Evolutionary conservation across 1,284 basidiomycete species (phyloP), one percentile per base, ranked within the genome.

Genomic region (Sanguinoderma infundibulare): DNA sequence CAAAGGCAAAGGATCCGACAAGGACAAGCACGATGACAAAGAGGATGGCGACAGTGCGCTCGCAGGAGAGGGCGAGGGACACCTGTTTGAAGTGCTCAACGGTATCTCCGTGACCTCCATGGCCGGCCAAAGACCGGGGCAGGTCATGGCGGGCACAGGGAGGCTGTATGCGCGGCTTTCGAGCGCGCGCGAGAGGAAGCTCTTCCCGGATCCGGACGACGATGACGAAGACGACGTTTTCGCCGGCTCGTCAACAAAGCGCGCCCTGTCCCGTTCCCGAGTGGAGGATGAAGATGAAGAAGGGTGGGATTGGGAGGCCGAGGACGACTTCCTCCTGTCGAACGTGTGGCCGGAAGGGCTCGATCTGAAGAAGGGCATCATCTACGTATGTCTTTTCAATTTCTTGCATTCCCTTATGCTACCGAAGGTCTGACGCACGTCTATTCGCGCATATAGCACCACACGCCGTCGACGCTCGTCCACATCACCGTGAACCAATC

Each of bases 401-500:
- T 35, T 14, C 3, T 17, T 10, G 3, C 4, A 67, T 46, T 38
- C 44, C 28, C 12, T 17, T 36, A 4, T 15, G 49, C n/a, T 2
- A 8, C 3, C 20, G 34, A 1, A 22, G 10, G n/a, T 20, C 49
- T 35, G 32, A 36, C 34, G 34, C 49, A 26, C 22, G 35, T 52
- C 44, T 39, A 5, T 7, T 10, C 10, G 10, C 30, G 26, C 36
- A 3, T 59, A 1, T 63, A 89, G 87, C 78, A 83, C 67, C 87
- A 89, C 64, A 77, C 80, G 15, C 73, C 78, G 0, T 73, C 74
- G n/a, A 80, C 79, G 0, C 79, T 80, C 50, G 73, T 90, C 9
- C 87, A 90, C 57, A 85, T 91, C 51, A 87, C 87, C 1, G 72
- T 85, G 38, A 86, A 86, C 69, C 81, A 78, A 1, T 74, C 75